phyloP scores from a whole-genome alignment of 1,139 yeast species.

The Tardiomyces digboiensis region DNA sequence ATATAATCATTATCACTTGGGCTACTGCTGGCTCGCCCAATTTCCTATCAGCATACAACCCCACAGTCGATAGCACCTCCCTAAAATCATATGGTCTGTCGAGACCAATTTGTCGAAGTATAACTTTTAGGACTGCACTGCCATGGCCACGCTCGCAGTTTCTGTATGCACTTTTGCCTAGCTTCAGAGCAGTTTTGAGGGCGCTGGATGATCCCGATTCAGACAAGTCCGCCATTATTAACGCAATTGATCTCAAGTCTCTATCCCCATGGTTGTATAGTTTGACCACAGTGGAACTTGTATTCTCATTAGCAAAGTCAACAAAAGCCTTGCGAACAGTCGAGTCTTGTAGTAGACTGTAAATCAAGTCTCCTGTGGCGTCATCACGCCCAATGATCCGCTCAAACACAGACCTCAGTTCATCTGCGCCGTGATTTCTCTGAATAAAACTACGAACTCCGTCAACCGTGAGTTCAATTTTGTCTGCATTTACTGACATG shows the following conservation, averaged over 20 bases:
- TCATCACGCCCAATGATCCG: no score
- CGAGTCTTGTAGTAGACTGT: no score
- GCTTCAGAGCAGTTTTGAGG: background rate
- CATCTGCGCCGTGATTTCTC: no score
- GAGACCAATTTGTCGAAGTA: background rate
- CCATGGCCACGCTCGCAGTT: background rate
- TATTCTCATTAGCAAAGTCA: no score
- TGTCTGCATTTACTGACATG: no score
- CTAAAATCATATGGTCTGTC: background rate
- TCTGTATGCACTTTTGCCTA: background rate
- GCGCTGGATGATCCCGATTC: background rate
- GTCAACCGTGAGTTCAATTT: no score
- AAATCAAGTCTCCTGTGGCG: no score
- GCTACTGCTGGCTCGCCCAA: background rate
- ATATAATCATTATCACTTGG: background rate
- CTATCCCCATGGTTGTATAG: background rate
- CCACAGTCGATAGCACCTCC: background rate
- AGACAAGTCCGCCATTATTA: background rate
- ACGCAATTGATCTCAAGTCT: background rate
- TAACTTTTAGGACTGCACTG: background rate
- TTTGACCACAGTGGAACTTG: no score
- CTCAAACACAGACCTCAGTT: no score
- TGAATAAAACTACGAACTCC: no score
- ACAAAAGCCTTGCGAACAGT: no score
- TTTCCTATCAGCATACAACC: background rate